phyloP scores from a whole-genome alignment of 2,329 filamentous ascomycete species.

The Fusarium goolgardi region DNA sequence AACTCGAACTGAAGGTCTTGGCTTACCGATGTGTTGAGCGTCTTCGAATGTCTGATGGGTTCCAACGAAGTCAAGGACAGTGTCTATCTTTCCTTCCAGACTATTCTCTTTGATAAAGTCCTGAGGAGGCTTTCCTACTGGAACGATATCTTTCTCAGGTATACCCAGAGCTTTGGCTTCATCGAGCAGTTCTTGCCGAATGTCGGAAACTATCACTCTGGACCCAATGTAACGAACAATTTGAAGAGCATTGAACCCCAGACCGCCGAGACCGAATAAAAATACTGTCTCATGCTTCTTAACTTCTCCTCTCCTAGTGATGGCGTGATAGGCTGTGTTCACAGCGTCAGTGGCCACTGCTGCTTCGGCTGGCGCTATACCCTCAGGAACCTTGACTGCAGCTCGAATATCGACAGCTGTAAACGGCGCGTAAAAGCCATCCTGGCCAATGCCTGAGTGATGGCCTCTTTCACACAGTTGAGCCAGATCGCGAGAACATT shows the following conservation, averaged over 20 bases:
- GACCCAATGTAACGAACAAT: constrained; percentile 33
- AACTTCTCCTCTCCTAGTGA: constrained; percentile 30
- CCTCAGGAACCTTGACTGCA: constrained; percentile 30
- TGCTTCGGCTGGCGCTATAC: constrained; percentile 34
- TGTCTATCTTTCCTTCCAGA: constrained; percentile 26
- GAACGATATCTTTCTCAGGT: constrained; percentile 26
- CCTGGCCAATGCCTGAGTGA: constrained; percentile 58
- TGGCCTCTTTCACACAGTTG: constrained; percentile 53
- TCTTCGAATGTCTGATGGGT: constrained; percentile 43
- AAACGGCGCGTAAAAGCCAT: constrained; percentile 58
- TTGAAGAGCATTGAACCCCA: constrained; percentile 38
- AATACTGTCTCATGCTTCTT: constrained; percentile 28
- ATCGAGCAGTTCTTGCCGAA: constrained; percentile 32
- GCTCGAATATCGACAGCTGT: constrained; percentile 47
- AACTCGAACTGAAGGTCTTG: background rate
- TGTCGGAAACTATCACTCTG: constrained; percentile 35
- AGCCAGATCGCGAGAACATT: constrained; percentile 55
- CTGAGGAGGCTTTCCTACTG: constrained; percentile 20
- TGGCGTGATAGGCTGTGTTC: constrained; percentile 39
- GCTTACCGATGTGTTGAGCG: constrained; percentile 38
- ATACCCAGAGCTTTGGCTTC: constrained; percentile 29
- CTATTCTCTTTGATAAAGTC: constrained; percentile 17
- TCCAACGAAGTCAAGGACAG: constrained; percentile 39
- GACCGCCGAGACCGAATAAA: constrained; percentile 33
- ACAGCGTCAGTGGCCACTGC: constrained; percentile 41